Percentiles rank a stretch among this genome's conserved stretches.
Evolutionary conservation across 106 monocot species (phyloP).

Genomic region (Agapanthus africanus): DNA sequence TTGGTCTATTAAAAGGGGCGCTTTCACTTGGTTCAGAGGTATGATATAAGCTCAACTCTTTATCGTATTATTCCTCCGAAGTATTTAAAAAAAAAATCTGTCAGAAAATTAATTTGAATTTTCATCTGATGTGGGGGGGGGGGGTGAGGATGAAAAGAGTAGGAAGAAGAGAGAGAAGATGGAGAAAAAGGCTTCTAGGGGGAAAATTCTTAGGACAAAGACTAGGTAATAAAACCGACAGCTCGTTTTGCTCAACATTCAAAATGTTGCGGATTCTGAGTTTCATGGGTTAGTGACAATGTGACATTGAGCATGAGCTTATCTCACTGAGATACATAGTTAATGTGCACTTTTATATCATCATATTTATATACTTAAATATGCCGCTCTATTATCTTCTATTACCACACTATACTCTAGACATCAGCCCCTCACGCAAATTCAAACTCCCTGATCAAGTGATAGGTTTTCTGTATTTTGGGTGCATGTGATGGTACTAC

Average conservation of each 20-base stretch:
- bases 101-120: not conserved
- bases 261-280: not conserved
- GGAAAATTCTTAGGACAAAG: slow-evolving; percentile 51
- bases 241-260: not conserved
- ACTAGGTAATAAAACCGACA: slow-evolving; percentile 32
- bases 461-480: too few species aligned
- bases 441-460: not conserved
- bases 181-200: slow-evolving; percentile 68
- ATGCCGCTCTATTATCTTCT: not conserved
- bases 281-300: not conserved
- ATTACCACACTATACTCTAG: not conserved
- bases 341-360: not conserved
- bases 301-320: not conserved
- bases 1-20: slow-evolving; percentile 51
- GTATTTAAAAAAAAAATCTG: not conserved
- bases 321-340: not conserved
- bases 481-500: too few species aligned
- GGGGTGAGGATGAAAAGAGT: slow-evolving; percentile 56
- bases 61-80: not conserved
- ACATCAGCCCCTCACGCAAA: not conserved
- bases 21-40: slow-evolving; percentile 55
- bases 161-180: slow-evolving; percentile 79
- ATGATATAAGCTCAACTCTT: slow-evolving; percentile 6
- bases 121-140: slow-evolving; percentile 24
- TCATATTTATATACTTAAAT: too few species aligned